Evolutionary conservation across 2,329 filamentous ascomycete species (phyloP).

Genomic region (Didymella pinodella): DNA sequence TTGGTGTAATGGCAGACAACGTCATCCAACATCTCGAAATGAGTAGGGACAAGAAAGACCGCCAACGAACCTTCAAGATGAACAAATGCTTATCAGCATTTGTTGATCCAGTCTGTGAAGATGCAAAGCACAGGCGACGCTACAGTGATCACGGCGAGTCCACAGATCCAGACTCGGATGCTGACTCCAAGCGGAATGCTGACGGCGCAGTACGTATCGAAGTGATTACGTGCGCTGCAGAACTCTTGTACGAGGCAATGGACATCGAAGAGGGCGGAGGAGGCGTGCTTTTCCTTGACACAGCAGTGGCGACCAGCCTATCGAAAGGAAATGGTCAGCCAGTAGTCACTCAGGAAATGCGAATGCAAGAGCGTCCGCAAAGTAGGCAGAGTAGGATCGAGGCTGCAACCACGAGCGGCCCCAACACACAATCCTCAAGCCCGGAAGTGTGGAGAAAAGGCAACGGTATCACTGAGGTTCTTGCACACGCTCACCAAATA

Average conservation of each 20-base stretch:
- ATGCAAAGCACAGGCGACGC: neutral
- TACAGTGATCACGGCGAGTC: constrained; percentile 10
- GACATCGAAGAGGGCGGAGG: constrained; percentile 57
- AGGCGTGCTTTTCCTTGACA: constrained; percentile 57
- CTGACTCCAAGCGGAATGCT: constrained; percentile 22
- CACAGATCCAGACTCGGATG: constrained; percentile 4
- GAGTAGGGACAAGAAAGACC: constrained; percentile 46
- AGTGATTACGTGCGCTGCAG: constrained; percentile 59
- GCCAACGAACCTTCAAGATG: constrained; percentile 35
- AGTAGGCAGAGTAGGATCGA: neutral
- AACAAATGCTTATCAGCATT: constrained; percentile 37
- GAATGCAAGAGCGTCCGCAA: neutral
- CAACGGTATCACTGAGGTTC: constrained; percentile 49
- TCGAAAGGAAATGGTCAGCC: neutral
- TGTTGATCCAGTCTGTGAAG: constrained; percentile 28
- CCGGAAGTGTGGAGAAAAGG: constrained; percentile 40
- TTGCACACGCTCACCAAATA: constrained; percentile 43
- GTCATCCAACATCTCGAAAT: constrained; percentile 48
- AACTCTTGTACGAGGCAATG: constrained; percentile 58
- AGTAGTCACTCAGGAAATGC: neutral
- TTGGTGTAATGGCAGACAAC: constrained; percentile 43
- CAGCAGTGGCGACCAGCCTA: constrained; percentile 17
- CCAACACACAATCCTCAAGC: constrained; percentile 11
- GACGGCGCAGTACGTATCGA: constrained; percentile 49
- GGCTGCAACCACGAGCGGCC: neutral